Percentiles rank a stretch among this genome's conserved stretches.
phyloP scores from a whole-genome alignment of 2,329 filamentous ascomycete genomes.

The Raffaelea arxii region DNA sequence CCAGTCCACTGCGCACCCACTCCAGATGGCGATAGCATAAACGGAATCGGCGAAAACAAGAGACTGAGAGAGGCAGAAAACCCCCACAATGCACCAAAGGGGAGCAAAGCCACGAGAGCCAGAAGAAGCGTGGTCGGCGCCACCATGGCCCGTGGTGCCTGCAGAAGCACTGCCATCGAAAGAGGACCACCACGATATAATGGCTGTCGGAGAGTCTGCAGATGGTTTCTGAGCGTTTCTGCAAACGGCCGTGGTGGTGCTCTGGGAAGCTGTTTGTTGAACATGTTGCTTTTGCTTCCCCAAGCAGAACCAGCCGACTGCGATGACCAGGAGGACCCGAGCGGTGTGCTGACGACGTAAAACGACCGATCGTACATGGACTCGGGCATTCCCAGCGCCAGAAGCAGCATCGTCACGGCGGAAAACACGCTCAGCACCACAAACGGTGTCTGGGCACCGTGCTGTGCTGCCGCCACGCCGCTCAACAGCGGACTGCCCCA shows the following conservation, averaged over 20 bases:
- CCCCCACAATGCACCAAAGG: constrained; percentile 37
- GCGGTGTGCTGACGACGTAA: constrained; percentile 15
- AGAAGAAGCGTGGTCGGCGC: constrained; percentile 41
- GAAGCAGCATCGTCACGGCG: constrained; percentile 33
- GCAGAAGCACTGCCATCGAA: constrained; percentile 27
- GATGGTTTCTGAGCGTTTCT: constrained; percentile 27
- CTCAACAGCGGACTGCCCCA: constrained; percentile 47
- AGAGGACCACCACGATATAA: too few species aligned
- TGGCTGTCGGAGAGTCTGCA: constrained; percentile 28
- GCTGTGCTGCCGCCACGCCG: constrained; percentile 26
- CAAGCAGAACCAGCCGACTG: constrained; percentile 18
- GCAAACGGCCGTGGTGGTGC: constrained; percentile 17
- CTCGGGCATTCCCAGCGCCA: constrained; percentile 41
- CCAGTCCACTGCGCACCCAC: constrained; percentile 35
- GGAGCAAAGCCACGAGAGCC: constrained; percentile 33
- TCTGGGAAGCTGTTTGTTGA: constrained; percentile 17
- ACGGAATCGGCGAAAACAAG: constrained; percentile 34
- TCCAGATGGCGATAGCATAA: constrained; percentile 25
- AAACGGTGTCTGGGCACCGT: constrained; percentile 38
- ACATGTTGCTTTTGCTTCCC: too few species aligned
- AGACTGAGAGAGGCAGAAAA: constrained; percentile 34
- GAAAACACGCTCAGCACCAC: constrained; percentile 41
- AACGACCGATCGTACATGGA: constrained; percentile 38
- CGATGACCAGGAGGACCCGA: too few species aligned
- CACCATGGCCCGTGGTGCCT: constrained; percentile 35